Evolutionary conservation across 441 rosid genomes (phyloP), one percentile per base, ranked within the genome.

Genomic region (Viola pubescens): DNA sequence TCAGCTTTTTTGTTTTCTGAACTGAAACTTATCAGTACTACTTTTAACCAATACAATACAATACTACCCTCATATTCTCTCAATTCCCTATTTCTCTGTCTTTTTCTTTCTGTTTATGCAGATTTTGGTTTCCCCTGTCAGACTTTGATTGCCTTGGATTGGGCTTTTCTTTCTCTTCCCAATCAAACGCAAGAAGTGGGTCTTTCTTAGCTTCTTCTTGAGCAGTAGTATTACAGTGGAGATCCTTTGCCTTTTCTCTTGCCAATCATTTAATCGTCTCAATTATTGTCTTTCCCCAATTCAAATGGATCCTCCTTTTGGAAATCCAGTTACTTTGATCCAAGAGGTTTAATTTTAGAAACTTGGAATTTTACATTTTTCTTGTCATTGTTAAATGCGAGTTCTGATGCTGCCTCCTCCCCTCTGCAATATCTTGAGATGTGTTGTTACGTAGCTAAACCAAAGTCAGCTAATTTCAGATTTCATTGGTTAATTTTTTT

Each of bases 81-180:
- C 41, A 5, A 39, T 9, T 54, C 58, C 45, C 34, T 7, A 16
- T 5, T n/a, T 19, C 37, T 42, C 47, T 63, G 16, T 39, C 46
- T 54, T 10, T 12, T 4, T 63, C 9, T 48, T 37, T 6, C 3
- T 26, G 8, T 48, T 48, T 4, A 4, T 14, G 6, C 37, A n/a
- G 6, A 13, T n/a, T 26, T 26, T 26, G 34, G 34, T 26, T 9
- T 55, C 48, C 39, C 7, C 37, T 49, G 61, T 57, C 68, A 41
- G 67, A 56, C 48, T 66, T 53, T 59, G 48, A 52, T 59, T 12
- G 48, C 45, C 59, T 13, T 46, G 46, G 48, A 16, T 40, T 44
- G 50, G 11, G 40, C 14, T 41, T 52, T 52, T 41, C n/a, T 42
- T 60, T 60, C 49, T 45, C 11, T 48, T 48, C 54, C 48, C 37